phyloP scores from a whole-genome alignment of 2,329 filamentous ascomycete species.

The Magnaporthiopsis poae region DNA sequence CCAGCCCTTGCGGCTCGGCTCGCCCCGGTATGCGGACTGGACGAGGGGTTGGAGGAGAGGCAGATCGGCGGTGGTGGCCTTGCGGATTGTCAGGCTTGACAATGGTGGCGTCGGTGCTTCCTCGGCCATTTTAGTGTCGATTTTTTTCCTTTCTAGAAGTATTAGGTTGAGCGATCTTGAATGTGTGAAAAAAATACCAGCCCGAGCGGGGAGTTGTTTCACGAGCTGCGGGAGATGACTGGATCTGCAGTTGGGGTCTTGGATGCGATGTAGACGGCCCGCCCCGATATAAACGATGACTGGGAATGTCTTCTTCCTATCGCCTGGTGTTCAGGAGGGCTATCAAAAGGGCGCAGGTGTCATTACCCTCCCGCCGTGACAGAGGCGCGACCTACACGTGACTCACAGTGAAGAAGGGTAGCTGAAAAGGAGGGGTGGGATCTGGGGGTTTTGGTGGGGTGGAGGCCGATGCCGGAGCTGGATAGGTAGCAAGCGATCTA shows the following conservation, averaged over 20 bases:
- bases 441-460: background rate
- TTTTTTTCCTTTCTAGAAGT: background rate
- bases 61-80: slow-evolving; percentile 24
- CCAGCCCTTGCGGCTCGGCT: slow-evolving; percentile 31
- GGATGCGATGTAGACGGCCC: background rate
- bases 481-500: background rate
- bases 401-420: background rate
- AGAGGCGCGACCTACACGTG: background rate
- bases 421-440: too few species aligned
- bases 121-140: background rate
- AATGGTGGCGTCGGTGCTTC: background rate
- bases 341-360: background rate
- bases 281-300: background rate
- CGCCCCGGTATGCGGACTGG: slow-evolving; percentile 35
- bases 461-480: background rate
- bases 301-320: background rate
- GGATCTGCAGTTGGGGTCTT: background rate
- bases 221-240: background rate
- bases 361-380: background rate
- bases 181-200: background rate
- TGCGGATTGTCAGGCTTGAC: slow-evolving; percentile 22
- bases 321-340: background rate
- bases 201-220: background rate
- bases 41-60: slow-evolving; percentile 28
- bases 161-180: background rate